Percentiles rank a stretch among this genome's conserved stretches.
These are phyloP conservation scores for Hirschfeldia incana DNA, from an alignment of 345 rosid genomes.

Conservation along the genomic window DNA sequence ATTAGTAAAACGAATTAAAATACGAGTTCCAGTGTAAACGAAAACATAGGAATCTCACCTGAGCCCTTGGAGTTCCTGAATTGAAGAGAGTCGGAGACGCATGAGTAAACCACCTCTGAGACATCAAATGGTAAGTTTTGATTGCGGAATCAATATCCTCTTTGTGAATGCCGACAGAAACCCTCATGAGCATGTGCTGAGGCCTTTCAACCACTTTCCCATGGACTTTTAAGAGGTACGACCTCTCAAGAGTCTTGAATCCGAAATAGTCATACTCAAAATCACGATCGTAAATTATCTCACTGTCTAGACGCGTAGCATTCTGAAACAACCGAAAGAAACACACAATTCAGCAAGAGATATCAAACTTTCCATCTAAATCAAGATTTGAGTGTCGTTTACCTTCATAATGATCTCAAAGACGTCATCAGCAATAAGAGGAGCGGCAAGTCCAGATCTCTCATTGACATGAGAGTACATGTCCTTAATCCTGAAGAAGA, in stretches of 20 bases:
- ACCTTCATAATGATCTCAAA: conserved; percentile 89
- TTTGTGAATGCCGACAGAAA: conserved; percentile 85
- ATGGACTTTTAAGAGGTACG: conserved; percentile 78
- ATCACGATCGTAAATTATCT: conserved; percentile 87
- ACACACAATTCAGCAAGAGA: neutral
- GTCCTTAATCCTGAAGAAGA: conserved; percentile 62
- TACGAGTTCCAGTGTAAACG: neutral
- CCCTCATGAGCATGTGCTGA: conserved; percentile 97
- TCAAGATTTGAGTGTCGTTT: neutral
- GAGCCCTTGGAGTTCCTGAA: conserved; percentile 88
- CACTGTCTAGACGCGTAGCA: conserved; percentile 81
- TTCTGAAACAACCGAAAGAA: conserved; percentile 46
- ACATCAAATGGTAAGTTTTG: conserved; percentile 86
- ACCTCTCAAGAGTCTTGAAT: conserved; percentile 89
- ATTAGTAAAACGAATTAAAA: neutral
- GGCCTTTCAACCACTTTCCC: conserved; percentile 91
- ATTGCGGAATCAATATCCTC: conserved; percentile 76
- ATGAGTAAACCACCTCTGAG: conserved; percentile 96
- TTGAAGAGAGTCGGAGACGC: conserved; percentile 94
- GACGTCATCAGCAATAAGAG: conserved; percentile 88
- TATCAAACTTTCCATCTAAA: no score
- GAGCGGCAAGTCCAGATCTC: conserved; percentile 74
- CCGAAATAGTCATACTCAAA: conserved; percentile 95
- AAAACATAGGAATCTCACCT: conserved; percentile 38
- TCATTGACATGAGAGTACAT: conserved; percentile 81